phyloP scores from a whole-genome alignment of 331 rosid species.

The Telfairia occidentalis region DNA sequence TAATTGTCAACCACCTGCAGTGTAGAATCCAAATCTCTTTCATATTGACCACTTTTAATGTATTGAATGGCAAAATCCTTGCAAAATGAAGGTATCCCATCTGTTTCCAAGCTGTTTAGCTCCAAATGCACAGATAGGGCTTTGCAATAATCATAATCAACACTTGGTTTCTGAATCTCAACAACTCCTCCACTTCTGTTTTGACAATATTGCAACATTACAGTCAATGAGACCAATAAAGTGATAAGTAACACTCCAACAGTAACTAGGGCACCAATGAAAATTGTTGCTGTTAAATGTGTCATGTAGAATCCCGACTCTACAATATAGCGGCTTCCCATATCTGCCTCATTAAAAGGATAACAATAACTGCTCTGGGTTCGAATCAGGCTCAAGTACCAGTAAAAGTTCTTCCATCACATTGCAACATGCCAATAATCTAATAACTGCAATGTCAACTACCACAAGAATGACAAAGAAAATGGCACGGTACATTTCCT shows the following conservation, averaged over 20 bases:
- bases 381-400: not conserved
- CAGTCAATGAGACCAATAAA: slow-evolving; percentile 44
- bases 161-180: slow-evolving; percentile 26
- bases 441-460: not conserved
- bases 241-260: slow-evolving; percentile 50
- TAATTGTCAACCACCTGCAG: slow-evolving; percentile 35
- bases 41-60: slow-evolving; percentile 62
- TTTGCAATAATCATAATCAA: slow-evolving; percentile 46
- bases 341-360: slow-evolving; percentile 32
- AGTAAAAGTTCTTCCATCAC: not conserved
- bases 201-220: slow-evolving; percentile 80
- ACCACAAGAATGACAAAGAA: not conserved
- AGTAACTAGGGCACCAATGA: slow-evolving; percentile 44
- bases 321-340: slow-evolving; percentile 41
- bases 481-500: not conserved
- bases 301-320: slow-evolving; percentile 76
- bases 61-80: slow-evolving; percentile 32
- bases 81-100: slow-evolving; percentile 43
- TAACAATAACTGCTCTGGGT: slow-evolving; percentile 7
- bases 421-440: not conserved
- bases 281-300: slow-evolving; percentile 50
- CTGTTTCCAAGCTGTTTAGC: slow-evolving; percentile 48
- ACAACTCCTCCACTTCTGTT: slow-evolving; percentile 37
- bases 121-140: slow-evolving; percentile 41
- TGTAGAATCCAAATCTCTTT: slow-evolving; percentile 47